Conservation (phyloP, 2,329 filamentous ascomycete genomes). For the Myriosclerotinia scirpicola region DNA sequence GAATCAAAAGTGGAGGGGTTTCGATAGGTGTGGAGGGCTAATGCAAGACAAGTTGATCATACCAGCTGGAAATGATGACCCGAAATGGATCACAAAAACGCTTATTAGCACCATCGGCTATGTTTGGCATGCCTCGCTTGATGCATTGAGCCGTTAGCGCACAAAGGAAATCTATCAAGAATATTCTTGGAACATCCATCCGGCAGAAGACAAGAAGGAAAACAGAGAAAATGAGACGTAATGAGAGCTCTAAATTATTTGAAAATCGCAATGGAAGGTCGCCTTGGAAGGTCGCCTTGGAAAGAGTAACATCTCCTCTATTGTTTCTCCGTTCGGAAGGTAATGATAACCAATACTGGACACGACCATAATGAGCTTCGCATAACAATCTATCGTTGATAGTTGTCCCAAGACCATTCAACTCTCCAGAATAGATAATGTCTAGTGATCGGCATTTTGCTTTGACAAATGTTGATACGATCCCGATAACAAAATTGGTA, state of each 20-base stretch:
- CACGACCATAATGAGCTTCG: not conserved
- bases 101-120: slow-evolving; percentile 26
- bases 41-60: slow-evolving; percentile 31
- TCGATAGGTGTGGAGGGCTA: slow-evolving; percentile 40
- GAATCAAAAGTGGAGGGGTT: slow-evolving; percentile 39
- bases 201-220: slow-evolving; percentile 8
- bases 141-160: slow-evolving; percentile 35
- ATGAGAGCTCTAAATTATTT: not conserved
- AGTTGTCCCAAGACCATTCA: not conserved
- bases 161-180: slow-evolving; percentile 26
- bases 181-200: not conserved
- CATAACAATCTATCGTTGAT: slow-evolving; percentile 3
- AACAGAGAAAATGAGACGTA: slow-evolving; percentile 4
- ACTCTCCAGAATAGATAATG: slow-evolving; percentile 12
- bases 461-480: slow-evolving; percentile 1
- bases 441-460: slow-evolving; percentile 16
- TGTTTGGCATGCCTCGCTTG: slow-evolving; percentile 32
- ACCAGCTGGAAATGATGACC: slow-evolving; percentile 39
- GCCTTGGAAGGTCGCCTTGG: slow-evolving; percentile 1
- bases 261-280: not conserved
- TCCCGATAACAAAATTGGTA: slow-evolving; percentile 17
- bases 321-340: not conserved
- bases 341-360: slow-evolving; percentile 3
- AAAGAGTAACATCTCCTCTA: not conserved
- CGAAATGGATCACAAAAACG: slow-evolving; percentile 37